Percentiles rank a stretch among this genome's conserved stretches.
Evolutionary conservation across 306 rosid genomes (phyloP).

Genomic region (Vigna mungo): DNA sequence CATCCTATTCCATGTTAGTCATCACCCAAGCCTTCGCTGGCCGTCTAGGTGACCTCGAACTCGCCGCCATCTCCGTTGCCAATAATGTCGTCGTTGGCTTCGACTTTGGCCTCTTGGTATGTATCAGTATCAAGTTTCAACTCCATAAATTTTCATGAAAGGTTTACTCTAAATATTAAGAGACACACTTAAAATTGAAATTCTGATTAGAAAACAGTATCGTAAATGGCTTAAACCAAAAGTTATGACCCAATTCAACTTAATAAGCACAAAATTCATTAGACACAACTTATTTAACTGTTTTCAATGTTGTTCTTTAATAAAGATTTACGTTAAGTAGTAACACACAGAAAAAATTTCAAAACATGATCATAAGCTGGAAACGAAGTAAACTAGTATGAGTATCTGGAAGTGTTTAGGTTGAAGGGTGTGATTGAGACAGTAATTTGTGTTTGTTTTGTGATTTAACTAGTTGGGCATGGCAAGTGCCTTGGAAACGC

Average conservation of each 20-base stretch:
- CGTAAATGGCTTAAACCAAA: no score
- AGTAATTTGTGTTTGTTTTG: not conserved
- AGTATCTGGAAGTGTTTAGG: no score
- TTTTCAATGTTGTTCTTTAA: not conserved
- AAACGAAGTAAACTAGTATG: no score
- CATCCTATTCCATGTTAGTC: slow-evolving; percentile 63
- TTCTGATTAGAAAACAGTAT: no score
- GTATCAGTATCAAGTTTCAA: slow-evolving; percentile 23
- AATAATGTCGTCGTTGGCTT: slow-evolving; percentile 70
- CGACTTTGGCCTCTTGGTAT: slow-evolving; percentile 74
- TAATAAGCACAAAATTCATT: no score
- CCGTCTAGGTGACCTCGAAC: slow-evolving; percentile 77
- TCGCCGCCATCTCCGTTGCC: slow-evolving; percentile 71
- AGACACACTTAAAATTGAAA: no score
- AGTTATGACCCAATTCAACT: no score
- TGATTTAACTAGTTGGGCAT: slow-evolving; percentile 66
- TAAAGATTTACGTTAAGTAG: not conserved
- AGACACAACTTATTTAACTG: not conserved
- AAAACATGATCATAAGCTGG: no score
- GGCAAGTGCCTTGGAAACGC: slow-evolving; percentile 87
- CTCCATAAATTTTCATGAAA: no score
- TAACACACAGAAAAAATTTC: not conserved
- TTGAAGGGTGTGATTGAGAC: not conserved
- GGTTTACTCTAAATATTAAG: not conserved
- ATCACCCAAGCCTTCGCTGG: slow-evolving; percentile 85